These are phyloP conservation scores for Talaromyces sp. DNA, from an alignment of 2,329 filamentous ascomycete genomes.

Conservation along the genomic window DNA sequence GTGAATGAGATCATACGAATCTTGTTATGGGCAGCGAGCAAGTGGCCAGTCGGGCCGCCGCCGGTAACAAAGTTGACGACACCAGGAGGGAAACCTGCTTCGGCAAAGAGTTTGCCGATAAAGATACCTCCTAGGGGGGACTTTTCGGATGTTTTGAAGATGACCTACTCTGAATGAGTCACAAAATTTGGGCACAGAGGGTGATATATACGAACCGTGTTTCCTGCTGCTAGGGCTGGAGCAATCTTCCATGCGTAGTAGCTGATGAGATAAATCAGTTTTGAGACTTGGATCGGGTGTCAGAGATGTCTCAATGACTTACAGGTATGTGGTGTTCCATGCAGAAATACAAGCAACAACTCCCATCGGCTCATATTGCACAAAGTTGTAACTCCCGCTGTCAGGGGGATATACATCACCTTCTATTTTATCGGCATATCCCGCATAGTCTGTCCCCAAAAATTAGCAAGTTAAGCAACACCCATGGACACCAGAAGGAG, in stretches of 20 bases:
- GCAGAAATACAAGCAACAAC: slow-evolving; percentile 18
- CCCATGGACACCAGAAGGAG: background rate
- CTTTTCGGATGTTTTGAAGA: slow-evolving; percentile 45
- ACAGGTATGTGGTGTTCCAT: slow-evolving; percentile 26
- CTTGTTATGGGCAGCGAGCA: slow-evolving; percentile 35
- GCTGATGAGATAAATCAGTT: background rate
- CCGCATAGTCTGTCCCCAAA: slow-evolving; percentile 9
- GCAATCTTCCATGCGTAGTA: slow-evolving; percentile 33
- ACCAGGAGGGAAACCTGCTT: slow-evolving; percentile 44
- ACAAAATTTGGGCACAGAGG: background rate
- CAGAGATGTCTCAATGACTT: background rate
- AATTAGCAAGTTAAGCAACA: background rate
- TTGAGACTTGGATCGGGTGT: background rate
- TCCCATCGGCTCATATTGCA: slow-evolving; percentile 17
- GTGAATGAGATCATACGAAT: slow-evolving; percentile 34
- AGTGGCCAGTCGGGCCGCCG: slow-evolving; percentile 24
- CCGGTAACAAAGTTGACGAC: slow-evolving; percentile 40
- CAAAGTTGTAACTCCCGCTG: slow-evolving; percentile 18
- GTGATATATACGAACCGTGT: slow-evolving; percentile 22
- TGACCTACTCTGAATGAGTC: slow-evolving; percentile 21
- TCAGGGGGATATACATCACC: slow-evolving; percentile 20
- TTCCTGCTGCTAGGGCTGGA: slow-evolving; percentile 43
- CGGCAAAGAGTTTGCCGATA: slow-evolving; percentile 33
- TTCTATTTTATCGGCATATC: slow-evolving; percentile 55
- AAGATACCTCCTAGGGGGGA: slow-evolving; percentile 36